phyloP scores from a whole-genome alignment of 345 rosid species.

The Sonneratia caseolaris region DNA sequence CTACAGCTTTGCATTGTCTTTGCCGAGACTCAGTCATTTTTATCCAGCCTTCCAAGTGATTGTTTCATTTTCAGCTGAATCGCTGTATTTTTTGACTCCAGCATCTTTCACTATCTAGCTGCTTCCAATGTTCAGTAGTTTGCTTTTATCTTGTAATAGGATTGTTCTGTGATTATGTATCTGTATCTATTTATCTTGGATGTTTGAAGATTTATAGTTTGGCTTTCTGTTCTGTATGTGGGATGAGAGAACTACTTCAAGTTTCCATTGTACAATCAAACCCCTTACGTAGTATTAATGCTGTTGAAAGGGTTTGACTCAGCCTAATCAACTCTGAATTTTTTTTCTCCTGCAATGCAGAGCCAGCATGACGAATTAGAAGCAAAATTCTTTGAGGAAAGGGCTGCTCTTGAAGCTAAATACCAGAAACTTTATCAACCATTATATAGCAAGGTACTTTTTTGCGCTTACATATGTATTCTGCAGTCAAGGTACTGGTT shows the following conservation, averaged over 20 bases:
- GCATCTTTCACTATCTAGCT: neutral
- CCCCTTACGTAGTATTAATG: neutral
- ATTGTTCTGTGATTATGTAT: neutral
- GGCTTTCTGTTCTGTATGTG: neutral
- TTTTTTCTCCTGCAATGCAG: conserved; percentile 25
- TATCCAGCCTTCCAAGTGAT: neutral
- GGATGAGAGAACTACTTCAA: neutral
- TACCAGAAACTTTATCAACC: conserved; percentile 85
- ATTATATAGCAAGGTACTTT: conserved; percentile 51
- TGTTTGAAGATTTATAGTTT: neutral
- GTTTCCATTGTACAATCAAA: neutral
- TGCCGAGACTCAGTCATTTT: neutral
- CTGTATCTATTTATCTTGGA: neutral
- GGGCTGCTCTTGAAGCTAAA: conserved; percentile 83
- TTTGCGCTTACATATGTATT: neutral
- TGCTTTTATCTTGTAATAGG: neutral
- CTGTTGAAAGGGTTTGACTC: neutral
- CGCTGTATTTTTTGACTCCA: neutral
- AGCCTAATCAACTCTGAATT: neutral
- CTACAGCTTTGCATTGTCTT: neutral
- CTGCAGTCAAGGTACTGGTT: neutral
- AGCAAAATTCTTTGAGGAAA: conserved; percentile 84
- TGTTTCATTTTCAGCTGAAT: neutral
- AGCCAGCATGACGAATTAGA: conserved; percentile 72
- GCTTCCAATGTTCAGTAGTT: neutral